Evolutionary conservation across 139 green algal genomes (phyloP), one percentile per base, ranked within the genome.

Genomic region (Marvania coccoides): DNA sequence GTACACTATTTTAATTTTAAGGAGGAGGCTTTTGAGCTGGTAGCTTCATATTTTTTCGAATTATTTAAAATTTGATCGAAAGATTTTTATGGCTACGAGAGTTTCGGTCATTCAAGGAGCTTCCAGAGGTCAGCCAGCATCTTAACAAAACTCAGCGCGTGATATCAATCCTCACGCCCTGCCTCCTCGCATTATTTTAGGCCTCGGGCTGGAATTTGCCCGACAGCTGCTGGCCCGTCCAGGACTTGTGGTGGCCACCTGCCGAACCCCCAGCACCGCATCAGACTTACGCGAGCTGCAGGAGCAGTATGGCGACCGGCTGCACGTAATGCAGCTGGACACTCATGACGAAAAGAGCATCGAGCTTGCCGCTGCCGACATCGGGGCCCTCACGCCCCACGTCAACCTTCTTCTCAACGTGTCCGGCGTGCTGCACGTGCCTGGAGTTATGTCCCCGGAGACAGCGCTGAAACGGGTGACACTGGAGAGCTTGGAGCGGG

Each of bases 371-470:
- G 57, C 40, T 26, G 33, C 47, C 31, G 10, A 45, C 9, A 26
- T 69, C 10, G 26, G 30, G 65, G 37, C 46, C 2, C 23, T 65
- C 8, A 51, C 78, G 34, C 36, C 70, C 10, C 65, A 84, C 23
- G 35, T 93, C 8, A 75, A 91, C 63, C 47, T 88, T 6, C 62
- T 95, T 3, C 58, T 95, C 30, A 95, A 95, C 59, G 70, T 72
- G 24, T 69, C 72, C 5, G 88, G 75, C 23, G 45, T 94, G 28
- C 73, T 94, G 29, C 86, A 92, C 62, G 82, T 83, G 1, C 61
- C 74, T 38, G 71, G 37, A 4, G 19, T 56, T 39, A 73, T 87
- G 63, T 56, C 33, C 5, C 85, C 85, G 64, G 88, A 95, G 64
- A 95, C 88, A 2, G 71, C 69, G 12, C 73, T 94, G 30, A 51